Base-by-base conservation (phyloP, 352 stramenopile species). In the Pythium utonaiense region DNA sequence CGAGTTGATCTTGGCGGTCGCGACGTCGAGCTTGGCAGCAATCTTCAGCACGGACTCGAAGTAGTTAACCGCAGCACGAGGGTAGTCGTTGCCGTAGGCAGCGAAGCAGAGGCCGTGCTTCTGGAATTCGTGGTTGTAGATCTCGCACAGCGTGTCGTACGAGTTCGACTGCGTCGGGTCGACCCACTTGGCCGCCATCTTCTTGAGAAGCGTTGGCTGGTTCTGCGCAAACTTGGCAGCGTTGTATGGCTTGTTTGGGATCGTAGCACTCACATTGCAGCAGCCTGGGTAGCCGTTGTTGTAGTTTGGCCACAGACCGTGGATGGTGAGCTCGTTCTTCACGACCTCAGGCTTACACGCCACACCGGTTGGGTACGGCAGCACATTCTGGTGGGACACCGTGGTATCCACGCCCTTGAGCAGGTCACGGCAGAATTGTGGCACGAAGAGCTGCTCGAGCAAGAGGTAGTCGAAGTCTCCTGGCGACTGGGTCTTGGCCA, bases 71-170 rank as follows among this genome's bases (percentile, higher is more conserved):
- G 81, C 75, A 10, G 70, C 73, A 8, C 68, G 38, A 33, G 71
- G 66, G 21, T 76, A 76, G 65, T 91, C 75, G 9, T 64, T 64
- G 9, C 64, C 79, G 17, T 69, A 66, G 1, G 82, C 80, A 12
- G 67, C 71, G 56, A 82, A 91, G 68, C 81, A 91, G 13, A 89
- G 61, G 9, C 81, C 79, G 68, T 92, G 83, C 71, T 92, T 92
- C 70, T 92, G 83, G 73, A 85, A 89, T 66, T 90, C 80, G 71
- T 92, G 83, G 71, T 89, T 76, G 71, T 90, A 92, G 62, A 88
- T 84, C 68, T 92, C 78, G 47, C 83, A 92, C 7, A 92, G 70
- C 57, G 72, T 69, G 62, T 88, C 75, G 65, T 83, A 78, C 14
- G 73, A 70, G 21, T 64, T 79, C n/a, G 59, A 38, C 28, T 80